Evolutionary conservation across 2,329 filamentous ascomycete genomes (phyloP).

Genomic region (Colletotrichum sp.): DNA sequence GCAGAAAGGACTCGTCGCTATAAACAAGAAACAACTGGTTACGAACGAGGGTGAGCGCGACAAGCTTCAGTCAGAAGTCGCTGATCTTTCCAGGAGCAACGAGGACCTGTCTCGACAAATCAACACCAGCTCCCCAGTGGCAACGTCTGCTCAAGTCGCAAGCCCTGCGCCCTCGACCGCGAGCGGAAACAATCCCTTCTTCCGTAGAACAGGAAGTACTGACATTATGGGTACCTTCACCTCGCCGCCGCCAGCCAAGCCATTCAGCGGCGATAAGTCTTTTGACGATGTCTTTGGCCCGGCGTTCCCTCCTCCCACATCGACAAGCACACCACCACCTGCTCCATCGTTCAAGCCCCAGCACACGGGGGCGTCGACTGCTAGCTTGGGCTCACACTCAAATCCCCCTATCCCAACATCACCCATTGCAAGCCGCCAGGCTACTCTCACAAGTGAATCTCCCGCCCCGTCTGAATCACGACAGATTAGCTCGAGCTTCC

Average conservation of each 20-base stretch:
- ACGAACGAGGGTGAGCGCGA: conserved; percentile 90
- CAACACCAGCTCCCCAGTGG: conserved; percentile 55
- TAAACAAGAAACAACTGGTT: conserved; percentile 96
- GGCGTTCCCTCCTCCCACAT: conserved; percentile 55
- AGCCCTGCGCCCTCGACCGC: conserved; percentile 74
- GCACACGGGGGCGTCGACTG: conserved; percentile 61
- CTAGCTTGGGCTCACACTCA: conserved; percentile 56
- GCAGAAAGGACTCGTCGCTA: conserved; percentile 94
- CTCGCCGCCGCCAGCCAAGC: conserved; percentile 47
- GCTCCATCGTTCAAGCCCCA: conserved; percentile 68
- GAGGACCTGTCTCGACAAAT: conserved; percentile 62
- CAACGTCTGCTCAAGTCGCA: conserved; percentile 56
- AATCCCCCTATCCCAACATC: conserved; percentile 61
- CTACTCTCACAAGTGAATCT: conserved; percentile 60
- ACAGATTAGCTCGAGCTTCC: conserved; percentile 78
- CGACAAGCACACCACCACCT: conserved; percentile 51
- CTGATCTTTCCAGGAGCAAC: conserved; percentile 67
- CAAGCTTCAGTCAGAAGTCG: conserved; percentile 81
- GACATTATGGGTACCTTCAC: conserved; percentile 63
- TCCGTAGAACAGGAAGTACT: conserved; percentile 72
- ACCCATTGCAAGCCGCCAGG: conserved; percentile 67
- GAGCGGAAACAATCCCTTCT: conserved; percentile 94
- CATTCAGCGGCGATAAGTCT: conserved; percentile 64
- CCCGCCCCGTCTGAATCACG: conserved; percentile 72
- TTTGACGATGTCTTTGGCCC: conserved; percentile 90